Percentiles rank a stretch among this genome's conserved stretches.
These are phyloP conservation scores for Ottelia alismoides DNA, from an alignment of 106 monocot species.

Conservation along the genomic window DNA sequence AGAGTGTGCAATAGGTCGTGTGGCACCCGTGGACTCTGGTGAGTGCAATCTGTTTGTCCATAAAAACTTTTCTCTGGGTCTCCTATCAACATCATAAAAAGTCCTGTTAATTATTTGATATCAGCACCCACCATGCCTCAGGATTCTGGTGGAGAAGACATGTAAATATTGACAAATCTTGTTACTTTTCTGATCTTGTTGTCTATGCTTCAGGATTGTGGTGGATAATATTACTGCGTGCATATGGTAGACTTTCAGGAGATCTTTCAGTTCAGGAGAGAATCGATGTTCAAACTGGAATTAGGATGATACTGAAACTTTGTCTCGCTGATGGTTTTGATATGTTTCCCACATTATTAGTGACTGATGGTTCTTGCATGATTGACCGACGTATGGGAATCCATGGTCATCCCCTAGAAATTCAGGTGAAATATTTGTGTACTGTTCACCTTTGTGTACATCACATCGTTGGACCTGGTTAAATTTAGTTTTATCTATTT, in stretches of 20 bases:
- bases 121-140: no score
- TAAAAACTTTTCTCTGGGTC: not conserved
- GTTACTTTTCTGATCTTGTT: not conserved
- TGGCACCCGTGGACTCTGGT: constrained; percentile 88
- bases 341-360: no score
- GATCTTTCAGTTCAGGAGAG: constrained; percentile 76
- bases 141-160: no score
- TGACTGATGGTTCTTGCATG: constrained; percentile 88
- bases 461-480: no score
- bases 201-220: constrained; percentile 62
- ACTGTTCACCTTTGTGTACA: no score
- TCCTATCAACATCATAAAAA: no score
- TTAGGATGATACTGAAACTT: no score
- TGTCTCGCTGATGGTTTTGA: no score
- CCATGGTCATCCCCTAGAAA: constrained; percentile 86
- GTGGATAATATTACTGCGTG: constrained; percentile 82
- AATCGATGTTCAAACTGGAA: no score
- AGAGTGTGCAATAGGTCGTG: constrained; percentile 76
- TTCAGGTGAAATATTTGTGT: constrained; percentile 31
- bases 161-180: not conserved
- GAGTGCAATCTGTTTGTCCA: constrained; percentile 1
- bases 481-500: no score
- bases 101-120: no score
- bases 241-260: constrained; percentile 79
- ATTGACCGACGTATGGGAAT: constrained; percentile 83